Base-by-base conservation (phyloP, 805 yeast genomes). In the Candida sphagnicola region DNA sequence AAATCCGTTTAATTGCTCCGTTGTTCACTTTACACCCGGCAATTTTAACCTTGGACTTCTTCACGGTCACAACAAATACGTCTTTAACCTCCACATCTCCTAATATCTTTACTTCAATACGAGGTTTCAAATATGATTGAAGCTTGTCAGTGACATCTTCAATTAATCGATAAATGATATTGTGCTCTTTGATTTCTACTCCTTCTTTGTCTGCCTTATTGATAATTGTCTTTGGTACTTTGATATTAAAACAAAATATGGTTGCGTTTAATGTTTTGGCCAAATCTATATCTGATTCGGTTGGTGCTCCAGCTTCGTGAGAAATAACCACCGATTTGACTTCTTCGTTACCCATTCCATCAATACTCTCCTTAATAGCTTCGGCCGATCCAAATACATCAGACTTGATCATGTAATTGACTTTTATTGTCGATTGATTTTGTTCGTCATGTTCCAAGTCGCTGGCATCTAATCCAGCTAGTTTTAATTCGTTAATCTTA, bases 341-440 rank as follows among this genome's bases (percentile, higher is more conserved):
- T 53, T 86, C 95, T 1, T 84, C 85, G 57, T 91, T 90, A 5
- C 97, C 97, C n/a, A 93, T 62, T 10, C 81, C 80, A 42, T 73
- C 71, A 34, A 93, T 78, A 49, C 91, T 80, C 57, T 90, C 96
- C 28, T 68, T 74, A 24, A 93, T 85, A 1, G 99, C 99, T 56
- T 93, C 99, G 0, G 86, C 85, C 0, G 98, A 90, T 0, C 99
- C 99, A 48, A 82, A 81, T 1, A 91, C 97, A 62, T 93, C 99
- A 0, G 96, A 85, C 55, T 86, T 88, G 25, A 93, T 69, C 18
- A 93, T 80, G 47, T 82, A 88, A 21, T 78, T 77, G 10, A 62
- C 63, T 11, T 63, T 57, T 55, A 53, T 34, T 37, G 58, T 38
- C 31, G 38, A 37, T 31, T 53, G 30, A 28, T 54, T 56, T 11